These are phyloP conservation scores for Babesia bovis DNA, from an alignment of 169 alveolate genomes.

Conservation along the genomic window DNA sequence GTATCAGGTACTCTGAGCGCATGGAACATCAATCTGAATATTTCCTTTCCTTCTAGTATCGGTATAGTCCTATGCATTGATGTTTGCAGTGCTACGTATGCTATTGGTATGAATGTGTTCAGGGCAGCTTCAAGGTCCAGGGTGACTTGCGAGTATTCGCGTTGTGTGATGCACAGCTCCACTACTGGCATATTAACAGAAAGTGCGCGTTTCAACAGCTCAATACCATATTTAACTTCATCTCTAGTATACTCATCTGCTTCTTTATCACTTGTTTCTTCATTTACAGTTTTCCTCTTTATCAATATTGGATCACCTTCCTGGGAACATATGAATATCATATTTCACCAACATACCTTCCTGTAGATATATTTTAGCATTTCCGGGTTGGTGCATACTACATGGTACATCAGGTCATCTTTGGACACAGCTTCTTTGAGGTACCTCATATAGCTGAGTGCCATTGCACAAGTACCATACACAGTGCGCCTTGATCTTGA, in stretches of 20 bases:
- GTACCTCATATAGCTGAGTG: slow-evolving; percentile 39
- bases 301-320: background rate
- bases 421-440: background rate
- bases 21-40: slow-evolving; percentile 18
- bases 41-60: slow-evolving; percentile 4
- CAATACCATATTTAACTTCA: background rate
- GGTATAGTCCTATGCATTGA: slow-evolving; percentile 25
- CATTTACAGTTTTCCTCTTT: background rate
- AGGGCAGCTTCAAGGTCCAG: slow-evolving; percentile 15
- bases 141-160: slow-evolving; percentile 7
- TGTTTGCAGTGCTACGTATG: slow-evolving; percentile 24
- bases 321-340: background rate
- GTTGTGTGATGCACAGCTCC: slow-evolving; percentile 46
- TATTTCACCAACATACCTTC: background rate
- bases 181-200: background rate
- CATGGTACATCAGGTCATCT: slow-evolving; percentile 18
- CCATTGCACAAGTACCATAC: slow-evolving; percentile 16
- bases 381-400: slow-evolving; percentile 32
- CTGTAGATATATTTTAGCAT: background rate
- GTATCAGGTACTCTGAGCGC: slow-evolving; percentile 21
- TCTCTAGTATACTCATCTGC: background rate
- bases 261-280: background rate
- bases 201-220: background rate
- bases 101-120: slow-evolving; percentile 24
- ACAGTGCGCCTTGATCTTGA: slow-evolving; percentile 19